Conservation (phyloP, 1,139 yeast genomes). For the Groenewaldozyma sp. region DNA sequence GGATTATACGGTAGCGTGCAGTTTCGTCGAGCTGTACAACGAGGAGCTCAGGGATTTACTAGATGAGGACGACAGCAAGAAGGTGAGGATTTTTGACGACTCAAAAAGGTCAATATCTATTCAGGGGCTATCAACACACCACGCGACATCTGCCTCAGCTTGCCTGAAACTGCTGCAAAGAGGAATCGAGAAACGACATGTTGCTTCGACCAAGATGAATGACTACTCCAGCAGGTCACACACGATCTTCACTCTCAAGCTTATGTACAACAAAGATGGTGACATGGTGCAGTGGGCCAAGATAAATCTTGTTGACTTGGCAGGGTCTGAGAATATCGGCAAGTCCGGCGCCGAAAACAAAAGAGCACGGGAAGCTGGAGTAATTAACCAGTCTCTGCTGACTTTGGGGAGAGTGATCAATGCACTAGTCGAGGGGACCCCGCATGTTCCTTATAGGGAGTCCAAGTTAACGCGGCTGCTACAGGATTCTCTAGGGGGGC, state of each 20-base stretch:
- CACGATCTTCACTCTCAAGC: conserved; percentile 58
- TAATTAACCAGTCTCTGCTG: conserved; percentile 72
- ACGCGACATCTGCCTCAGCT: conserved; percentile 24
- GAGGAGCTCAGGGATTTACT: conserved; percentile 60
- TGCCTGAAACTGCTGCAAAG: conserved; percentile 35
- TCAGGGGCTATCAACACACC: conserved; percentile 38
- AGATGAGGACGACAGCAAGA: conserved; percentile 28
- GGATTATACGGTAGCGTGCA: conserved; percentile 56
- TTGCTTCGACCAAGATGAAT: conserved; percentile 55
- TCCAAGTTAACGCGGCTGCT: conserved; percentile 70
- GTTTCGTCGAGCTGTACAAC: conserved; percentile 65
- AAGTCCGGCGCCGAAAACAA: conserved; percentile 72
- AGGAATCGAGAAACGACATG: conserved; percentile 44
- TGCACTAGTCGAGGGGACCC: conserved; percentile 49
- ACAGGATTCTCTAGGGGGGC: conserved; percentile 79
- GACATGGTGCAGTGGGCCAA: conserved; percentile 36
- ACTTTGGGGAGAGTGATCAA: conserved; percentile 82
- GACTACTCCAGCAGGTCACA: conserved; percentile 55
- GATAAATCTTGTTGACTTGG: conserved; percentile 76
- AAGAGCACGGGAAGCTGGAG: conserved; percentile 82
- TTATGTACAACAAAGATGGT: conserved; percentile 31
- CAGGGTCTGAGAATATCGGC: conserved; percentile 77
- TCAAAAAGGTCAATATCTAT: conserved; percentile 25
- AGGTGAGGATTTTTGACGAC: conserved; percentile 39
- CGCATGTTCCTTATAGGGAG: conserved; percentile 78